A percentile compares a stretch with the other conserved stretches of the same genome.
phyloP scores from a whole-genome alignment of 352 stramenopile genomes.

The Phytophthora boehmeriae region DNA sequence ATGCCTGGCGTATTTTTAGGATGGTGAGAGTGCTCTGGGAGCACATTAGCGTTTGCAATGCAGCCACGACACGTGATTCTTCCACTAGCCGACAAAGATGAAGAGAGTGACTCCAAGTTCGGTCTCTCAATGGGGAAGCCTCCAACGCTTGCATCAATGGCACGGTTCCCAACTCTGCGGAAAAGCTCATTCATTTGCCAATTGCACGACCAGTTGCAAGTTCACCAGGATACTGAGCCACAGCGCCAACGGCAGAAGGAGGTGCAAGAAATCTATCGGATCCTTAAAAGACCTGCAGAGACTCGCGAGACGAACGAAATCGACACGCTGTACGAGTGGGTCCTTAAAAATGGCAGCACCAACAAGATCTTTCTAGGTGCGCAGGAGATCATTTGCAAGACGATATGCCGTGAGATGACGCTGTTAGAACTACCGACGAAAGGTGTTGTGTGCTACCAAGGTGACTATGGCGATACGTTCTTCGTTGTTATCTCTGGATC shows the following conservation, averaged over 20 bases:
- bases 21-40: neutral
- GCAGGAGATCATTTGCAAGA: slow-evolving; percentile 89
- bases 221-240: slow-evolving; percentile 44
- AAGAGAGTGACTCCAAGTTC: slow-evolving; percentile 2
- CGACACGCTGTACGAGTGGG: slow-evolving; percentile 80
- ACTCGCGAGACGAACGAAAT: slow-evolving; percentile 59
- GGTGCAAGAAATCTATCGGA: slow-evolving; percentile 56
- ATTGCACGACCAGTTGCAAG: slow-evolving; percentile 63
- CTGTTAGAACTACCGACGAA: slow-evolving; percentile 65
- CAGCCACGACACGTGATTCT: neutral
- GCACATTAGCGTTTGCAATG: neutral
- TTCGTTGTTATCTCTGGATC: slow-evolving; percentile 79
- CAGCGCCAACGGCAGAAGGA: slow-evolving; percentile 55
- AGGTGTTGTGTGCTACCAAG: slow-evolving; percentile 81
- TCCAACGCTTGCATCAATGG: slow-evolving; percentile 26
- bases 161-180: slow-evolving; percentile 37
- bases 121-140: slow-evolving; percentile 11
- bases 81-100: neutral
- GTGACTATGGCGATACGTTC: slow-evolving; percentile 84
- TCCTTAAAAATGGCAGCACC: slow-evolving; percentile 80
- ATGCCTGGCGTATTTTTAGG: slow-evolving; percentile 30
- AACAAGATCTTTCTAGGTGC: slow-evolving; percentile 83
- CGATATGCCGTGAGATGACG: slow-evolving; percentile 89
- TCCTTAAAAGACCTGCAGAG: slow-evolving; percentile 54
- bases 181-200: slow-evolving; percentile 56